Percentiles rank a stretch among this genome's conserved stretches.
These are phyloP conservation scores for Irpex sp. DNA, from an alignment of 1,284 basidiomycete species.

Conservation along the genomic window DNA sequence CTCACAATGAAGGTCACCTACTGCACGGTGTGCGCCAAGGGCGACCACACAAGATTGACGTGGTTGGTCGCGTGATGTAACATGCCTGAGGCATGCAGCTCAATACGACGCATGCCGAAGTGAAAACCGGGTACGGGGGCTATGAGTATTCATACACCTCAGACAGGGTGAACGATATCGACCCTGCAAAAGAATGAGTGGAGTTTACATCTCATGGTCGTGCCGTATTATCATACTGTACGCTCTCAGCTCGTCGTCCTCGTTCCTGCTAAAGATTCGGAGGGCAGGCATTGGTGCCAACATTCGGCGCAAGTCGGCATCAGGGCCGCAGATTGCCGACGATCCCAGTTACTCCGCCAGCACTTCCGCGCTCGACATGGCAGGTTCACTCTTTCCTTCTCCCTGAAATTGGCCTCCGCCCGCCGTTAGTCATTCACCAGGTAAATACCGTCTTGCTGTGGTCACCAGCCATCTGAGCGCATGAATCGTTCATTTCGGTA, in stretches of 20 bases:
- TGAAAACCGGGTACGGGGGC: neutral
- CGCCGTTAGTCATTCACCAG: neutral
- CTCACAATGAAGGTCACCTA: neutral
- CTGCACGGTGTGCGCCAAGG: neutral
- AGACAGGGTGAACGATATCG: neutral
- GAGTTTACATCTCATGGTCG: neutral
- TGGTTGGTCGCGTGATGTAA: neutral
- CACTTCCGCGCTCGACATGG: neutral
- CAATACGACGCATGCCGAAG: neutral
- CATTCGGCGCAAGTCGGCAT: neutral
- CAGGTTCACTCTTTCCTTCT: neutral
- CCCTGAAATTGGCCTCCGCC: neutral
- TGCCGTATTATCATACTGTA: neutral
- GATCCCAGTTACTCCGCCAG: neutral
- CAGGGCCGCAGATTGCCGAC: neutral
- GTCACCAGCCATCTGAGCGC: neutral
- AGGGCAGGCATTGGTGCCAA: neutral
- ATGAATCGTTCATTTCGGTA: neutral
- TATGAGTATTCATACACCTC: neutral
- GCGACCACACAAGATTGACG: neutral
- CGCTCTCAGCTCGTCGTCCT: neutral
- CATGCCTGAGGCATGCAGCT: neutral
- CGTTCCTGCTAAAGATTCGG: too few relatives aligned
- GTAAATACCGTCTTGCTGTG: neutral
- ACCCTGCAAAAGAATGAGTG: neutral